Evolutionary conservation across 148 eudicot species (phyloP), one percentile per base, ranked within the genome.

Genomic region (Hydrangea macrophylla): DNA sequence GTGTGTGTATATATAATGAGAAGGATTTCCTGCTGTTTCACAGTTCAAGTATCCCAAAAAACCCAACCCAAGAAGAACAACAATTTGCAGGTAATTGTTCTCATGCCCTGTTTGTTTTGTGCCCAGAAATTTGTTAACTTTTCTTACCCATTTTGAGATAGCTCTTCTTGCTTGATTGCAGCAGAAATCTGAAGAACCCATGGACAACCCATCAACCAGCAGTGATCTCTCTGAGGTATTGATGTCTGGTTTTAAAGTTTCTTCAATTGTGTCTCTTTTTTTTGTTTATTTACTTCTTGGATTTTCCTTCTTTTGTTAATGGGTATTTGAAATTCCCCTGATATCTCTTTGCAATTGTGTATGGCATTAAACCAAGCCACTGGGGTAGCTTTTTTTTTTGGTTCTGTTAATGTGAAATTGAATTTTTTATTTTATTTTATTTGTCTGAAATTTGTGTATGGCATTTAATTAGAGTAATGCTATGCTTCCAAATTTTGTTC

Each of bases 171-270:
- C 54, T 59, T 67, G 70, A 27, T 58, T 60, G 25, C 42, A 44
- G 68, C 67, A 62, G 60, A 37, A 44, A 12, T 3, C 17, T 28
- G 44, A 45, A 18, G 72, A 72, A 67, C 55, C 25, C 68, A 81
- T 81, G 86, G 84, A 81, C 67, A 69, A 64, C 65, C 61, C 67
- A 73, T 56, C 66, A 26, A 55, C 66, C 30, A 67, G 60, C 76
- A 77, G 56, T 53, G 70, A 35, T 63, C 64, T 69, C 33, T 25
- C 55, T 39, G 78, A 85, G 82, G 85, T 79, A 62, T 50, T 28
- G 23, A 58, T 42, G 9, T 42, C 24, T 73, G 42, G 28, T 2
- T 44, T 57, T 64, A 35, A n/a, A n/a, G 15, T 13, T 6, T 27
- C 66, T 63, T 67, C 6, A 10, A 0, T 51, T 27, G 27, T 63